Evolutionary conservation across 1,284 basidiomycete species (phyloP), one percentile per base, ranked within the genome.

Genomic region (Xerocomus amazonicus): DNA sequence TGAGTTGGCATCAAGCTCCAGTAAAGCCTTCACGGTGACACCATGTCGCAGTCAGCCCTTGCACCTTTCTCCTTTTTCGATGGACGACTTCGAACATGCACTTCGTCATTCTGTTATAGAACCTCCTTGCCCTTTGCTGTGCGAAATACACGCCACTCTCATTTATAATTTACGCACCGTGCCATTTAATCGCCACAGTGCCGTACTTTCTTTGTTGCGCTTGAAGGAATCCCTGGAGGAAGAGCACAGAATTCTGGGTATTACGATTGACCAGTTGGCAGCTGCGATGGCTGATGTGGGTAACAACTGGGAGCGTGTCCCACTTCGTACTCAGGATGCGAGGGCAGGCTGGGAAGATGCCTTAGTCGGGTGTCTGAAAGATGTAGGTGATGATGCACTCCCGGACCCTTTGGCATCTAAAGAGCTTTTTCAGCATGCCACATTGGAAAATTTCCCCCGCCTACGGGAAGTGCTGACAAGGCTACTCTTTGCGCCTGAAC

Each of bases 51-150:
- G 92, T 8, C 86, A 90, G 77, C 86, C 94, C 3, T 76, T 99
- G 13, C 83, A 87, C 55, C 71, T 99, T 9, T 96, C 95, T n/a
- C 74, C 86, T 9, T 92, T 98, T 66, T 89, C 92, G 0, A 75
- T 98, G 59, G 97, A 99, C 67, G 97, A 98, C 60, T 92, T 90
- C 63, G 93, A 96, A 63, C 80, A 85, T 53, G 87, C 93, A 0
- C 73, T 99, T 27, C 83, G 86, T 45, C 96, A 99, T 67, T 75
- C 78, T 13, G 73, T 80, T 45, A 61, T 73, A 33, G 90, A 92
- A 31, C 78, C 84, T 3, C 77, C 84, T 1, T 94, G 92, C 59
- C 64, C 78, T 31, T 75, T 99, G 37, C 77, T 98, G 35, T 83
- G 82, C 46, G 97, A 98, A 68, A 79, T 97, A 33, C 95, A 99